Evolutionary conservation across 106 monocot genomes (phyloP), one percentile per base, ranked within the genome.

Genomic region (Alisma plantagoaquatica): DNA sequence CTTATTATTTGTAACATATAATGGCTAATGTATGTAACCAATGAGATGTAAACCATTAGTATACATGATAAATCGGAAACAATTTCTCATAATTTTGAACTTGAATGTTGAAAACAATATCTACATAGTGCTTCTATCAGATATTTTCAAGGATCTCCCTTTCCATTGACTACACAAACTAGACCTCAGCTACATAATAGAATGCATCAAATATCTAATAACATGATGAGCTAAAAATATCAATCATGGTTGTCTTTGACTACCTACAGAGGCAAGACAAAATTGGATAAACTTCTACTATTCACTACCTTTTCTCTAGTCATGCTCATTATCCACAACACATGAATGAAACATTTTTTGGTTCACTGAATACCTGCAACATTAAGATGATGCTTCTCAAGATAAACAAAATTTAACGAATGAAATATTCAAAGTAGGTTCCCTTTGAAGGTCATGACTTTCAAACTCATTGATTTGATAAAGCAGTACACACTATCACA

Each of bases 41-140:
- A 14, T 38, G 35, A 38, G n/a, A 7, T 5, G 5, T 5, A 38
- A 38, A 38, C 14, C 9, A 38, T 7, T 3, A 46, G 12, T 3
- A 16, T 43, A 92, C 96, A 84, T 98, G 77, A 49, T 90, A 98
- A 19, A 90, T 62, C 15, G 96, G 96, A 49, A 89, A 98, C 33
- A 89, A 61, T 41, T 89, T 78, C 68, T 98, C 96, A 28, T 98
- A 98, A 38, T 90, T 89, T 54, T 98, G 96, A 23, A 98, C 85
- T 46, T 98, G 96, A 1, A 89, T 89, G 50, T 77, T 89, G 45
- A 98, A 82, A 1, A 89, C 96, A 1, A 98, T 68, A 33, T 98
- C 96, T 15, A 98, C 96, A 51, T 85, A 57, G 29, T 90, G 82
- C 29, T 90, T 90, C 56, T 98, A 89, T 89, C 84, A 98, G 17